Base-by-base conservation (phyloP, 2,329 filamentous ascomycete species). In the Passalora sequoiae region DNA sequence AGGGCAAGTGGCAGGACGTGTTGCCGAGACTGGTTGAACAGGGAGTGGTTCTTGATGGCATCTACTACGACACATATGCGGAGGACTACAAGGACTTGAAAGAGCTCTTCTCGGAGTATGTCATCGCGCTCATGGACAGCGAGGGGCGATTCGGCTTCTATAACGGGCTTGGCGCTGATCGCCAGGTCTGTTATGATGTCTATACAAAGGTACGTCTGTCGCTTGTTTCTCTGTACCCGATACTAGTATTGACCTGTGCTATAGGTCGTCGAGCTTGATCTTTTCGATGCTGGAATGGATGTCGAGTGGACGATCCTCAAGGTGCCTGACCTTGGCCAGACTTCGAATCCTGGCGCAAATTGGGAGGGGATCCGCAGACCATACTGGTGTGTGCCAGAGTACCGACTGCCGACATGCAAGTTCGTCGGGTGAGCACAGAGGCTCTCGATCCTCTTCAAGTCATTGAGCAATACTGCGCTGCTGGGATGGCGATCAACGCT, bases 1-100 rank as follows among this genome's bases (percentile, higher is more conserved):
- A 71, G 49, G 71, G 71, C 19, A 62, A 65, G 21, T 75, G 71
- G 71, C 71, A 74, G 52, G 70, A 74, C 29, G 59, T 74, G 6
- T 59, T 74, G 2, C 69, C 70, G 1, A 61, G 61, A 25, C 62
- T 74, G 0, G 60, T 71, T 3, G 66, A 67, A 45, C 59, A 70
- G 44, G 68, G 66, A 28, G 60, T 65, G 4, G 54, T 61, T 16
- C 70, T 74, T 40, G 70, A 75, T 47, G 71, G 65, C 8, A 72
- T 98, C 55, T 98, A 97, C 71, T 97, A 96, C 60, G 92, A 98
- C 62, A 98, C 92, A 0, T 97, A 97, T 65, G 92, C 89, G 5
- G 92, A 98, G 68, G 86, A 92, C 51, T 98, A 97, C 66, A 73
- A 74, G 2, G 86, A 91, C 63, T 78, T 97, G 20, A 83, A 84